Conservation (phyloP, 1,284 basidiomycete species). For the Pseudozyma flocculosa region DNA sequence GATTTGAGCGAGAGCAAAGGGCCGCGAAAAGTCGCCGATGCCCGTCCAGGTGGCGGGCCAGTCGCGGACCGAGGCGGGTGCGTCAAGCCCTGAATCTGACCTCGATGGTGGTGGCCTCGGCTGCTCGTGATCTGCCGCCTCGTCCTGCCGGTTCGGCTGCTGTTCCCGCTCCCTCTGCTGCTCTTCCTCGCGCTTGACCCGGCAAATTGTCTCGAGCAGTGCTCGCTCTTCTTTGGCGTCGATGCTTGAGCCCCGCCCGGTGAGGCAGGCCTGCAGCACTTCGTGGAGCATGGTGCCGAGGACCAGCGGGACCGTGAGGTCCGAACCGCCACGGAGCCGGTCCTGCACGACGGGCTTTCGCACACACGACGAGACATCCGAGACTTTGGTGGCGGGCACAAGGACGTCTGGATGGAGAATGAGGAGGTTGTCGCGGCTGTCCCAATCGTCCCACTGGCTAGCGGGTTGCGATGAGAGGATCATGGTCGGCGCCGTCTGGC, state of each 20-base stretch:
- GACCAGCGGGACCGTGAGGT: conserved; percentile 36
- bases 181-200: too few species aligned
- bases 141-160: too few species aligned
- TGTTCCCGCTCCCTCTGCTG: too few species aligned
- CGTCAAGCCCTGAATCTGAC: too few species aligned
- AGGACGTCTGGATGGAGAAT: conserved; percentile 53
- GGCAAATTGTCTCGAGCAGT: too few species aligned
- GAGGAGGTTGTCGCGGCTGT: conserved; percentile 39
- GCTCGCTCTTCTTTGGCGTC: too few species aligned
- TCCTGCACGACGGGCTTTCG: conserved; percentile 50
- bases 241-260: conserved; percentile 4
- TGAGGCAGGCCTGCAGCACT: conserved; percentile 51
- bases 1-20: conserved; percentile 39
- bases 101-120: too few species aligned
- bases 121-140: too few species aligned
- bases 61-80: conserved; percentile 3
- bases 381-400: conserved; percentile 47
- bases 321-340: conserved; percentile 33
- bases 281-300: conserved; percentile 55
- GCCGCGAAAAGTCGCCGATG: conserved; percentile 45
- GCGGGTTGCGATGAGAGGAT: background rate
- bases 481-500: conserved; percentile 5
- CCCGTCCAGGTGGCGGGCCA: conserved; percentile 43
- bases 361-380: conserved; percentile 46
- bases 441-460: too few species aligned